These are phyloP conservation scores for Suillus discolor DNA, from an alignment of 768 basidiomycete species.

Conservation along the genomic window DNA sequence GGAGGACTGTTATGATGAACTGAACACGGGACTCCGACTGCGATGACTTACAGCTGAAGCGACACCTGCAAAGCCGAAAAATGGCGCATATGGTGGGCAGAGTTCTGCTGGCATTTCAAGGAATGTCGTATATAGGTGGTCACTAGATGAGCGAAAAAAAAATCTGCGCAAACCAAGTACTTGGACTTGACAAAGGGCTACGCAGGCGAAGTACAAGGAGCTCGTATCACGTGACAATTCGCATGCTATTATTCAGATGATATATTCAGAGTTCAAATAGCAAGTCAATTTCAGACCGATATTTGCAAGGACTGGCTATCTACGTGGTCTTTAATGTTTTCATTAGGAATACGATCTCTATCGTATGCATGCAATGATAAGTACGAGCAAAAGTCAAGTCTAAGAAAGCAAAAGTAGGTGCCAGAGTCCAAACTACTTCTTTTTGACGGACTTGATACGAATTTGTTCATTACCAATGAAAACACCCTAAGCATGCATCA, in stretches of 20 bases:
- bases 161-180: background rate
- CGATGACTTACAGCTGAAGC: slow-evolving; percentile 77
- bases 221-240: slow-evolving; percentile 1
- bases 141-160: background rate
- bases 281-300: background rate
- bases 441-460: slow-evolving; percentile 89
- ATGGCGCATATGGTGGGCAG: slow-evolving; percentile 94
- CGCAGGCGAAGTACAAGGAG: slow-evolving; percentile 5
- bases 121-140: background rate
- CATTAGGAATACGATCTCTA: slow-evolving; percentile 9
- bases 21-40: background rate
- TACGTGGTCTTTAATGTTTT: background rate
- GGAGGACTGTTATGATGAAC: slow-evolving; percentile 4
- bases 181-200: background rate
- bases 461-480: slow-evolving; percentile 94
- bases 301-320: background rate
- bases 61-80: slow-evolving; percentile 98
- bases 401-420: background rate
- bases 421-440: slow-evolving; percentile 66
- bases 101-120: slow-evolving; percentile 50
- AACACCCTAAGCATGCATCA: slow-evolving; percentile 62
- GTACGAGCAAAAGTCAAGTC: background rate
- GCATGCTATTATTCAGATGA: too few species aligned
- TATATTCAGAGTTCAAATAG: too few species aligned
- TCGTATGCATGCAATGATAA: slow-evolving; percentile 1